Evolutionary conservation across 2,329 filamentous ascomycete genomes (phyloP).

Genomic region (Trichocomaceae sp.): DNA sequence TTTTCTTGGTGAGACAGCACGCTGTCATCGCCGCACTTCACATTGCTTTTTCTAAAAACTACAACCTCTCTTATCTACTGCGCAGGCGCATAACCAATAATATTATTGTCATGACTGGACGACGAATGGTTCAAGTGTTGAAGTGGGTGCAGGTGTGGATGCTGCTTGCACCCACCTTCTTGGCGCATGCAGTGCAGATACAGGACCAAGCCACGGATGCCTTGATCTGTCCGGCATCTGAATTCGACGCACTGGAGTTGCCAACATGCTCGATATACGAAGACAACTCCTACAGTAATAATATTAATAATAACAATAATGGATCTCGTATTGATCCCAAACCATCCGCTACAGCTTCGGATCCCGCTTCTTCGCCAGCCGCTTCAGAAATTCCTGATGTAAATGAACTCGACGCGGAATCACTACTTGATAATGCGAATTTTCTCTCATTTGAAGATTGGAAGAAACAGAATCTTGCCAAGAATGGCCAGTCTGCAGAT

Average conservation of each 20-base stretch:
- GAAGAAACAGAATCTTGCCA: constrained; percentile 88
- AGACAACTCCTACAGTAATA: not conserved
- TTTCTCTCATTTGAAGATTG: constrained; percentile 98
- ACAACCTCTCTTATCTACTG: constrained; percentile 2
- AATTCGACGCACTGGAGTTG: not conserved
- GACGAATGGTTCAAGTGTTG: constrained; percentile 7
- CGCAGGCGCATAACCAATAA: constrained; percentile 3
- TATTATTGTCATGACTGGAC: constrained; percentile 4
- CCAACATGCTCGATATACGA: constrained; percentile 10
- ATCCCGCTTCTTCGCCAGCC: constrained; percentile 6
- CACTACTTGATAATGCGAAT: constrained; percentile 64
- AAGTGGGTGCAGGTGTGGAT: constrained; percentile 13
- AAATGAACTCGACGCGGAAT: constrained; percentile 55
- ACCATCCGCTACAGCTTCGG: not conserved
- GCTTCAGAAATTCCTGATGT: constrained; percentile 15
- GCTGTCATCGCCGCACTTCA: constrained; percentile 11
- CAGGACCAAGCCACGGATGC: not conserved
- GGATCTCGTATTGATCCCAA: not conserved
- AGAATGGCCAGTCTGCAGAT: constrained; percentile 71
- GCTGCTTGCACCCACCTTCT: constrained; percentile 11
- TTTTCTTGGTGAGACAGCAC: constrained; percentile 11
- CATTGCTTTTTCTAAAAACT: constrained; percentile 3
- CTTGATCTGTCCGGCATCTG: constrained; percentile 1
- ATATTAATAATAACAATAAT: not conserved
- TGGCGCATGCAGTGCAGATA: constrained; percentile 1